Percentiles rank a stretch among this genome's conserved stretches.
phyloP scores from a whole-genome alignment of 495 filamentous ascomycete genomes.

The Thozetella sp. region DNA sequence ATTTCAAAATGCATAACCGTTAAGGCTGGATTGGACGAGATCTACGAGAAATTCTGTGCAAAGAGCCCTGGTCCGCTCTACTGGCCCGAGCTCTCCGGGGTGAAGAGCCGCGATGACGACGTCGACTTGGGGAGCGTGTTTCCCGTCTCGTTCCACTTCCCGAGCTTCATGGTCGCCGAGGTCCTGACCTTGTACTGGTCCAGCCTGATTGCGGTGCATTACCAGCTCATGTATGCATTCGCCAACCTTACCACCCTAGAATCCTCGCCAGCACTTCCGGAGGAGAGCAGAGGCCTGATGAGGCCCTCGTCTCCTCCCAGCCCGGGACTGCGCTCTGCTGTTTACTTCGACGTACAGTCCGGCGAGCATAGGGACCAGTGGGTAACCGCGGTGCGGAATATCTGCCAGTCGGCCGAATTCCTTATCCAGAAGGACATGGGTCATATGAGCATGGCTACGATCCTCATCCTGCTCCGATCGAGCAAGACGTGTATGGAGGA shows the following conservation, averaged over 20 bases:
- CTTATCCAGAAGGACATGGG: not conserved
- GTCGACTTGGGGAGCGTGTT: not conserved
- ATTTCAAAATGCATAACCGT: not conserved
- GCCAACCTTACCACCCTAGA: not conserved
- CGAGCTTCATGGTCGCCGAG: not conserved
- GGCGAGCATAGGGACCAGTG: not conserved
- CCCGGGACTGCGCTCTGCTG: not conserved
- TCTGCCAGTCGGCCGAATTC: slow-evolving; percentile 1
- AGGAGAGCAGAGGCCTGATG: not conserved
- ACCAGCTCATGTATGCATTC: not conserved
- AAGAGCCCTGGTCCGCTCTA: not conserved
- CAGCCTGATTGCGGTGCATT: not conserved
- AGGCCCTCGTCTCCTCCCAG: not conserved
- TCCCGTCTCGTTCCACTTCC: slow-evolving; percentile 4
- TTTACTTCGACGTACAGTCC: not conserved
- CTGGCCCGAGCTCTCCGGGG: not conserved
- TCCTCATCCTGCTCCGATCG: not conserved
- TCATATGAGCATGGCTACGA: not conserved
- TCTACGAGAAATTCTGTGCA: not conserved
- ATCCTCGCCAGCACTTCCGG: not conserved
- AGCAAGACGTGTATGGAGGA: not conserved
- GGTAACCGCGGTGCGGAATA: not conserved
- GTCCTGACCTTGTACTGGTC: not conserved
- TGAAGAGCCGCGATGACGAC: not conserved
- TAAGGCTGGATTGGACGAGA: not conserved